Evolutionary conservation across 2,329 filamentous ascomycete genomes (phyloP).

Genomic region (Aspergillus pseudonomiae): DNA sequence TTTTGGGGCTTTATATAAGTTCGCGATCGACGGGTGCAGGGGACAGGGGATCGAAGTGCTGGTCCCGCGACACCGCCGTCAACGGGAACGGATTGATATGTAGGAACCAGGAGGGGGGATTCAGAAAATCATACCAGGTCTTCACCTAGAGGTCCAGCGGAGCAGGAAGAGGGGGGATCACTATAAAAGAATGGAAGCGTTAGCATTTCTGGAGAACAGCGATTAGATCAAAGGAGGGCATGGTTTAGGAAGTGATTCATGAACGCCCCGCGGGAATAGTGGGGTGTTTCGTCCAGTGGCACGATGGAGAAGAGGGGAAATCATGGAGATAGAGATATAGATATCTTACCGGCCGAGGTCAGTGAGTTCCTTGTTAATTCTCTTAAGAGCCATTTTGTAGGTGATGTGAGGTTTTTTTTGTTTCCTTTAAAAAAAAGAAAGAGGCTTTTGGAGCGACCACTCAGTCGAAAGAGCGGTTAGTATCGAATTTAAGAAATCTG

Average conservation of each 20-base stretch:
- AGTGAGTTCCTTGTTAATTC: conserved; percentile 58
- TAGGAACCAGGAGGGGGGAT: not conserved
- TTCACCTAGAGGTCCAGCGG: conserved; percentile 93
- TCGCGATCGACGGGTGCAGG: not conserved
- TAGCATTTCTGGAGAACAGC: conserved; percentile 5
- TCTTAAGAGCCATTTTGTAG: conserved; percentile 53
- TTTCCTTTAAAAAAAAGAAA: not conserved
- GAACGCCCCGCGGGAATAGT: conserved; percentile 27
- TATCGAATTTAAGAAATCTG: conserved; percentile 25
- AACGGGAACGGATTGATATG: conserved; percentile 12
- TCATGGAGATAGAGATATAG: conserved; percentile 11
- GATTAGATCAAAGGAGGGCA: not conserved
- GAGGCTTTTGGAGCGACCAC: not conserved
- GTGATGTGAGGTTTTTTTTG: conserved; percentile 15
- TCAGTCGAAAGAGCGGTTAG: conserved; percentile 10
- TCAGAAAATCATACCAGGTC: conserved; percentile 75
- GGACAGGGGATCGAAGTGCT: not conserved
- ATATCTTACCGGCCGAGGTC: conserved; percentile 53
- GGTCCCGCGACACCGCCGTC: not conserved
- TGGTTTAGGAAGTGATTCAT: not conserved
- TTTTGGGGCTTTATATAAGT: not conserved
- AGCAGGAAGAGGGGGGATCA: conserved; percentile 98
- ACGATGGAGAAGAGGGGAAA: conserved; percentile 8
- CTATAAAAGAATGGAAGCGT: conserved; percentile 52
- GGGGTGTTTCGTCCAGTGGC: conserved; percentile 16